Conservation (phyloP, 1,284 basidiomycete genomes). For the Boletellus dicymbophilus region DNA sequence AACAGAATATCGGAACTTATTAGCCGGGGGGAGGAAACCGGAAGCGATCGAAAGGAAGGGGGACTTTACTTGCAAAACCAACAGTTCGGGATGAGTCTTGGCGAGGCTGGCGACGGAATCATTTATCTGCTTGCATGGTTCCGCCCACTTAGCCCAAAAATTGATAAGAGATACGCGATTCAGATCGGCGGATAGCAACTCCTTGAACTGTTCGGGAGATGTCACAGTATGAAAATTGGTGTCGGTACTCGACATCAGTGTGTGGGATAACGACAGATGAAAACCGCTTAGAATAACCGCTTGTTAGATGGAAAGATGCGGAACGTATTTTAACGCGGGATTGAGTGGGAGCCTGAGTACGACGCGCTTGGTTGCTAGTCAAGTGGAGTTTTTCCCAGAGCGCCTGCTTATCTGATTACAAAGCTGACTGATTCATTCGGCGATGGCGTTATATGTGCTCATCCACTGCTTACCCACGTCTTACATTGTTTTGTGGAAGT, state of each 20-base stretch:
- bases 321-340: background rate
- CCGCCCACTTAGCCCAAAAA: constrained; percentile 95
- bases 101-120: constrained; percentile 72
- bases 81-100: constrained; percentile 64
- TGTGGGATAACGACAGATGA: background rate
- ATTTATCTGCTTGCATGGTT: constrained; percentile 88
- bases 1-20: background rate
- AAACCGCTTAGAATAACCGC: background rate
- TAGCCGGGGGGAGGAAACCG: background rate
- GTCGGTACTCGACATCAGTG: constrained; percentile 17
- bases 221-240: constrained; percentile 57
- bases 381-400: background rate
- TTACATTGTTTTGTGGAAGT: no score
- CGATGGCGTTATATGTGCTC: background rate
- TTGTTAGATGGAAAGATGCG: background rate
- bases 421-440: background rate
- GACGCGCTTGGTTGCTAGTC: background rate
- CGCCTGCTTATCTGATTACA: background rate
- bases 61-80: constrained; percentile 72
- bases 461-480: no score
- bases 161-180: constrained; percentile 81
- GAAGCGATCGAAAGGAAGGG: constrained; percentile 1
- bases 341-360: background rate
- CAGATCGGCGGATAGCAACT: constrained; percentile 75
- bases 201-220: constrained; percentile 75